Conservation (phyloP, 768 basidiomycete species). For the Boletus edulis region DNA sequence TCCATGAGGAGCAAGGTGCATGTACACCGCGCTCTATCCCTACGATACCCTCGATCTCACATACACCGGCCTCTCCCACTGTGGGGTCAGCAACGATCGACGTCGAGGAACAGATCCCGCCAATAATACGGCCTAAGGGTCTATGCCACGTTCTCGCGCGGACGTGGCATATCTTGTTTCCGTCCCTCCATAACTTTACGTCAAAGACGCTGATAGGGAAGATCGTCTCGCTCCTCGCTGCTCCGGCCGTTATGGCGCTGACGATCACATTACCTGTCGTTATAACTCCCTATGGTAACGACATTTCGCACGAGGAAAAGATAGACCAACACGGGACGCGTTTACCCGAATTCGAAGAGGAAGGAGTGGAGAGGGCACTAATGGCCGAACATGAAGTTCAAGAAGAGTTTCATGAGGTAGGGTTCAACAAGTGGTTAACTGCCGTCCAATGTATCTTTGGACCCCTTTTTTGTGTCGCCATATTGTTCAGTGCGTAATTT, state of each 20-base stretch:
- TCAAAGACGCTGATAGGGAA: slow-evolving; percentile 69
- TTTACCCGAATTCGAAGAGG: slow-evolving; percentile 72
- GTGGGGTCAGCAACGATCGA: slow-evolving; percentile 44
- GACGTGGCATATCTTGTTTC: slow-evolving; percentile 71
- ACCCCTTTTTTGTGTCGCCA: slow-evolving; percentile 70
- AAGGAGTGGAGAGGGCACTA: slow-evolving; percentile 64
- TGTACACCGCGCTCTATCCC: slow-evolving; percentile 24
- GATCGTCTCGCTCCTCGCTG: slow-evolving; percentile 74
- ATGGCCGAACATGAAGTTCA: slow-evolving; percentile 74
- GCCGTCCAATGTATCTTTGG: slow-evolving; percentile 81
- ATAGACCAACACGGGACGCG: slow-evolving; percentile 37
- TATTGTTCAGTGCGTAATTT: slow-evolving; percentile 70
- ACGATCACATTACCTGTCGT: slow-evolving; percentile 93
- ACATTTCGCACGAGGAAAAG: slow-evolving; percentile 23
- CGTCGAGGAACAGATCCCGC: slow-evolving; percentile 42
- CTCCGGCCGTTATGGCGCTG: slow-evolving; percentile 81
- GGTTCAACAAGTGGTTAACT: slow-evolving; percentile 81
- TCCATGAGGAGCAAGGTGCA: slow-evolving; percentile 12
- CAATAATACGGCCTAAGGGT: slow-evolving; percentile 39
- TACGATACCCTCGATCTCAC: slow-evolving; percentile 54
- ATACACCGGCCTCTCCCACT: slow-evolving; percentile 46
- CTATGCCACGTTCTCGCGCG: slow-evolving; percentile 34
- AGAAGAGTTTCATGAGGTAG: slow-evolving; percentile 63
- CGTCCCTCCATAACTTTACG: slow-evolving; percentile 73
- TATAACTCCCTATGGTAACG: slow-evolving; percentile 49